Evolutionary conservation across 345 rosid genomes (phyloP).

Genomic region (Aegle marmelos): DNA sequence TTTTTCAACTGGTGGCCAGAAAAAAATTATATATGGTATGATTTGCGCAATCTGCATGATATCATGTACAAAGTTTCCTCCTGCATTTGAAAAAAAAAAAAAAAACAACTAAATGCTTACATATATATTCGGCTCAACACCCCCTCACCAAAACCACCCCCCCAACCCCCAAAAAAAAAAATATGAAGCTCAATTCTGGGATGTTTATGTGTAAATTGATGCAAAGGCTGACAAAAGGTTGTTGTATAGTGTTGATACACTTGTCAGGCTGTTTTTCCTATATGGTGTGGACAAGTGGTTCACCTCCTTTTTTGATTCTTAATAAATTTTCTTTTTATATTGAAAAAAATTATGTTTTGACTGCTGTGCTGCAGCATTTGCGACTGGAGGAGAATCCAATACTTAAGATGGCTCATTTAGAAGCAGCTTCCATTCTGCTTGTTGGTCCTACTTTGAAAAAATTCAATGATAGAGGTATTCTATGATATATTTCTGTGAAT

Average conservation of each 20-base stretch:
- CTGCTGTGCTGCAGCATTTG: conserved; percentile 64
- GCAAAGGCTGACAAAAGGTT: no score
- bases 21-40: not conserved
- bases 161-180: no score
- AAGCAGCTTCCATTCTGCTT: conserved; percentile 92
- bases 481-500: not conserved
- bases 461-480: conserved; percentile 94
- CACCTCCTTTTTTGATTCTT: no score
- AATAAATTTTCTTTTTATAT: no score
- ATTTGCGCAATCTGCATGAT: not conserved
- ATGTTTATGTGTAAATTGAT: no score
- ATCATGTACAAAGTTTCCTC: not conserved
- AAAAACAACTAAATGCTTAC: not conserved
- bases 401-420: conserved; percentile 89
- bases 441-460: conserved; percentile 94
- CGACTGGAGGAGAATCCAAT: conserved; percentile 97
- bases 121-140: not conserved
- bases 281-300: no score
- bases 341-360: not conserved
- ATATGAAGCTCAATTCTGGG: no score
- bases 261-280: no score
- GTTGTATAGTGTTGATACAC: no score
- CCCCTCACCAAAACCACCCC: no score
- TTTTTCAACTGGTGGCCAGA: not conserved
- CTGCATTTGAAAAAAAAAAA: not conserved